Evolutionary conservation across 768 basidiomycete species (phyloP).

Genomic region (Lanmaoa pseudosensibilis): DNA sequence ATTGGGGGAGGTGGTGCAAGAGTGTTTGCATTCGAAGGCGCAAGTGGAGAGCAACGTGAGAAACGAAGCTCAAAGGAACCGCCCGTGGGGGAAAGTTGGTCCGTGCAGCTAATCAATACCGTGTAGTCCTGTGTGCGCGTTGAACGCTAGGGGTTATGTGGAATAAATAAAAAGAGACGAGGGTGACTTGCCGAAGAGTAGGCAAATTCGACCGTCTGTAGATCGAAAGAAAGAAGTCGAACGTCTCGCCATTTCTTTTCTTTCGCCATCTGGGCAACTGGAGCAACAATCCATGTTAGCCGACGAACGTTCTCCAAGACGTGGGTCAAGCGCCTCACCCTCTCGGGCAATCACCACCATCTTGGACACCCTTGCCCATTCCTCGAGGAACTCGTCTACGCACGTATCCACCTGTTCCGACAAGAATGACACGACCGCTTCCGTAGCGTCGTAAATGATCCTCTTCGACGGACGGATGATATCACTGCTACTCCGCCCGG

Average conservation of each 20-base stretch:
- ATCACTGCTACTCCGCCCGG: slow-evolving; percentile 45
- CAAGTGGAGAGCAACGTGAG: slow-evolving; percentile 43
- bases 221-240: slow-evolving; percentile 82
- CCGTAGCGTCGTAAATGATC: slow-evolving; percentile 86
- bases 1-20: slow-evolving; percentile 30
- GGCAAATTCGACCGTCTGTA: slow-evolving; percentile 89
- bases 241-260: slow-evolving; percentile 72
- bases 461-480: slow-evolving; percentile 83
- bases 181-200: slow-evolving; percentile 57
- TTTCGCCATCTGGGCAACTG: slow-evolving; percentile 84
- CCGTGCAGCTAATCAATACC: slow-evolving; percentile 75
- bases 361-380: slow-evolving; percentile 91
- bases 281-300: not conserved
- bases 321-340: slow-evolving; percentile 44
- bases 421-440: slow-evolving; percentile 86
- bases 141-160: not conserved
- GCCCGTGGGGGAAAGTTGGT: slow-evolving; percentile 66
- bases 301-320: not conserved
- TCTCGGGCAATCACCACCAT: slow-evolving; percentile 93
- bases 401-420: slow-evolving; percentile 86
- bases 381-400: slow-evolving; percentile 87
- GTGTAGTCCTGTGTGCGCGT: slow-evolving; percentile 57
- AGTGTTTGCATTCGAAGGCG: slow-evolving; percentile 12
- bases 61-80: slow-evolving; percentile 76
- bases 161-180: not conserved